phyloP scores from a whole-genome alignment of 2,329 filamentous ascomycete species.

The Teratosphaeria gauchensis region DNA sequence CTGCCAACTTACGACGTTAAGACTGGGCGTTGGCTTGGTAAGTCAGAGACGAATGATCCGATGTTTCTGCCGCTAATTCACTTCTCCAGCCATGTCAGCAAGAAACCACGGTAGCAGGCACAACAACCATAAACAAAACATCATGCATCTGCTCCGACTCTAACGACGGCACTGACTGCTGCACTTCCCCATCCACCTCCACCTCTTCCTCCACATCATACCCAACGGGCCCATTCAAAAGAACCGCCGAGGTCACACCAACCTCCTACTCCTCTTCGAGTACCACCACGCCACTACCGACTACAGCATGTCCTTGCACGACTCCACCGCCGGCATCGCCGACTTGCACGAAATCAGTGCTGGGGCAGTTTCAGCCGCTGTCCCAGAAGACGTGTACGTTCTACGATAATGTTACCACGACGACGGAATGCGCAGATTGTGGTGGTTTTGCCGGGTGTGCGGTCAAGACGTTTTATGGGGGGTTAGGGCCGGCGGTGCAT shows the following conservation, averaged over 20 bases:
- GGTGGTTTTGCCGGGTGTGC: background rate
- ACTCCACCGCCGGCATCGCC: background rate
- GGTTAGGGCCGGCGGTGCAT: background rate
- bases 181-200: background rate
- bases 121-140: background rate
- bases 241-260: background rate
- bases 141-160: background rate
- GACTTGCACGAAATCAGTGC: background rate
- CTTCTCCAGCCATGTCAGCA: background rate
- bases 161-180: background rate
- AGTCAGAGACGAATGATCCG: background rate
- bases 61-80: background rate
- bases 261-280: background rate
- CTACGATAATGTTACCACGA: background rate
- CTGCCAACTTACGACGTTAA: slow-evolving; percentile 1
- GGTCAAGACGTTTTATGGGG: background rate
- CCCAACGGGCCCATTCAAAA: background rate
- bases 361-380: background rate
- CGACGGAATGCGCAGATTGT: background rate
- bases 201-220: background rate
- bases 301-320: background rate
- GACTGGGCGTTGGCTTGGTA: slow-evolving; percentile 3
- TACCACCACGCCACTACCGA: background rate
- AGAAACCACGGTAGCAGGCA: background rate
- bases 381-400: background rate